A percentile compares a stretch with the other conserved stretches of the same genome.
Evolutionary conservation across 1,284 basidiomycete genomes (phyloP).

Genomic region (Schizopora paradoxa): DNA sequence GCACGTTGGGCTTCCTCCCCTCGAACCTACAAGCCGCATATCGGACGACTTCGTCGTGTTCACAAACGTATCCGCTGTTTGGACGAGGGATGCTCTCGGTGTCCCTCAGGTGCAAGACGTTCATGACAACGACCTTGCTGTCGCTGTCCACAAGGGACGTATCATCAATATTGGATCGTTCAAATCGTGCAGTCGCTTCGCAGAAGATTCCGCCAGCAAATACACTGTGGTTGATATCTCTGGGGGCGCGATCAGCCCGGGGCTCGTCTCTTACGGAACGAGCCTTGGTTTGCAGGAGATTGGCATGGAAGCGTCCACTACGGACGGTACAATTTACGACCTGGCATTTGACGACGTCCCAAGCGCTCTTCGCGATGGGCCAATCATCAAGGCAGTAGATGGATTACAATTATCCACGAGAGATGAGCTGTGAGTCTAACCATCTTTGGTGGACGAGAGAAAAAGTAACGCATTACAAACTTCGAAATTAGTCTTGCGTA

Average conservation of each 20-base stretch:
- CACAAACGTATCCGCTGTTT: conserved; percentile 52
- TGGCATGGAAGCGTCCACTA: conserved; percentile 56
- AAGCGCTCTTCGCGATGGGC: conserved; percentile 44
- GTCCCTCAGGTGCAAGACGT: conserved; percentile 17
- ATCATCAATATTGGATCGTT: conserved; percentile 35
- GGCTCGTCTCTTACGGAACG: conserved; percentile 56
- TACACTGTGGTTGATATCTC: conserved; percentile 39
- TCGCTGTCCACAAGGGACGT: conserved; percentile 38
- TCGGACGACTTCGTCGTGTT: conserved; percentile 43
- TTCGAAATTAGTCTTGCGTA: conserved; percentile 46
- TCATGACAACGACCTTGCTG: conserved; percentile 30
- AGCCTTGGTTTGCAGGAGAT: conserved; percentile 59
- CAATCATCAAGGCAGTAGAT: conserved; percentile 63
- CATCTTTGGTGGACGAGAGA: too few relatives aligned
- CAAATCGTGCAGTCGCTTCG: conserved; percentile 19
- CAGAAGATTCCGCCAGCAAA: conserved; percentile 11
- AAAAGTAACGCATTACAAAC: not conserved
- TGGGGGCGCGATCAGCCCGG: conserved; percentile 52
- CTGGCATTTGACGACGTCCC: conserved; percentile 40
- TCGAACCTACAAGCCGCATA: conserved; percentile 13
- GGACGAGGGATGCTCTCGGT: conserved; percentile 27
- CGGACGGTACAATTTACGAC: conserved; percentile 58
- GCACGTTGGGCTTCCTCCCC: conserved; percentile 24
- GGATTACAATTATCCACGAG: conserved; percentile 68
- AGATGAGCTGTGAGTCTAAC: conserved; percentile 49